A percentile compares a stretch with the other conserved stretches of the same genome.
phyloP scores from a whole-genome alignment of 139 green algal species.

The Nannochloris sp. region DNA sequence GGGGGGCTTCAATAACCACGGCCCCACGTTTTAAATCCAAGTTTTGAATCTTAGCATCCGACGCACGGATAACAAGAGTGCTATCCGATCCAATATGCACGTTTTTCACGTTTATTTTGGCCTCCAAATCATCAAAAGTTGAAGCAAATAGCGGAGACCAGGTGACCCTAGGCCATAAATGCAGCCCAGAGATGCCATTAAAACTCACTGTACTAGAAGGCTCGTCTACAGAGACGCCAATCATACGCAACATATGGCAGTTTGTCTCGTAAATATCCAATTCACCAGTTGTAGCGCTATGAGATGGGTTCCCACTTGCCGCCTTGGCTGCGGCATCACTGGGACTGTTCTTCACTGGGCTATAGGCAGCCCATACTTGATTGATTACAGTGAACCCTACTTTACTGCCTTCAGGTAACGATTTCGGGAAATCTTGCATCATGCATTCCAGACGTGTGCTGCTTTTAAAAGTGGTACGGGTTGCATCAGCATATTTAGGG shows the following conservation, averaged over 20 bases:
- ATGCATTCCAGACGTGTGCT: conserved; percentile 98
- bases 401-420: conserved; percentile 46
- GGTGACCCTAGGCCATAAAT: conserved; percentile 67
- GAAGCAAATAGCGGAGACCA: conserved; percentile 70
- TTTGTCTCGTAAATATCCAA: conserved; percentile 64
- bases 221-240: conserved; percentile 32
- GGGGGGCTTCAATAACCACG: conserved; percentile 54
- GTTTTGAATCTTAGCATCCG: conserved; percentile 41
- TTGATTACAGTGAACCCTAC: conserved; percentile 94
- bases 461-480: conserved; percentile 85
- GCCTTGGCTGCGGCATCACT: conserved; percentile 80
- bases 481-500: conserved; percentile 91
- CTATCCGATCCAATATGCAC: conserved; percentile 39
- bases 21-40: conserved; percentile 66
- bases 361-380: conserved; percentile 92
- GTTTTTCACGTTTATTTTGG: conserved; percentile 25
- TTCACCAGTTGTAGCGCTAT: conserved; percentile 82
- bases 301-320: conserved; percentile 65
- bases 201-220: conserved; percentile 28
- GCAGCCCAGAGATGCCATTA: conserved; percentile 37
- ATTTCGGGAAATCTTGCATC: conserved; percentile 97
- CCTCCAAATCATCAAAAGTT: conserved; percentile 61
- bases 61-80: conserved; percentile 65
- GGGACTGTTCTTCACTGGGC: conserved; percentile 93
- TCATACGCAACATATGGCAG: conserved; percentile 32